A percentile compares a stretch with the other conserved stretches of the same genome.
phyloP scores from a whole-genome alignment of 306 rosid genomes.

The Casuarina cunninghamiana region DNA sequence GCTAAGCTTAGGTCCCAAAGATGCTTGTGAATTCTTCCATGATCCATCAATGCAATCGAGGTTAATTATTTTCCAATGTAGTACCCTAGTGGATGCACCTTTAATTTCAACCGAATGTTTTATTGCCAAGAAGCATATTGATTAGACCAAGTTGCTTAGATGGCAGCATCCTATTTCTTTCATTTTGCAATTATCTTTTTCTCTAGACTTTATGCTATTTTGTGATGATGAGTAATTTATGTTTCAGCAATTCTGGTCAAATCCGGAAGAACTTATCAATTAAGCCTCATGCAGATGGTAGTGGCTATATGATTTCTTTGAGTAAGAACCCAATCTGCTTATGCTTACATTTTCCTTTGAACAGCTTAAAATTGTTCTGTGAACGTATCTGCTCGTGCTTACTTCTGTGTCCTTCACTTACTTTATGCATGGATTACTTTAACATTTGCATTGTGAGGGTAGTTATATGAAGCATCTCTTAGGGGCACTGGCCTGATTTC shows the following conservation, averaged over 20 bases:
- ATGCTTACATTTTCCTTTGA: background rate
- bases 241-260: slow-evolving; percentile 91
- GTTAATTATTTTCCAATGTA: slow-evolving; percentile 34
- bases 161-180: slow-evolving; percentile 14
- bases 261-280: slow-evolving; percentile 85
- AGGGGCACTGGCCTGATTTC: background rate
- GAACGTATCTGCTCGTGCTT: no score
- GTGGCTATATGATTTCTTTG: slow-evolving; percentile 78
- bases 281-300: slow-evolving; percentile 62
- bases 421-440: background rate
- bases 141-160: slow-evolving; percentile 17
- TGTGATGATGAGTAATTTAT: slow-evolving; percentile 27
- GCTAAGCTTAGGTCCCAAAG: slow-evolving; percentile 74
- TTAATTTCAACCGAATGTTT: slow-evolving; percentile 12
- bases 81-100: background rate
- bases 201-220: slow-evolving; percentile 12
- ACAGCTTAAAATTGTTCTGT: background rate
- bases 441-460: background rate
- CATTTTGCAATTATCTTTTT: background rate
- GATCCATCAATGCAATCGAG: slow-evolving; percentile 89
- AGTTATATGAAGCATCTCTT: no score
- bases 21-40: slow-evolving; percentile 89
- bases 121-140: slow-evolving; percentile 11
- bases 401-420: background rate
- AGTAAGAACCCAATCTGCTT: slow-evolving; percentile 43